Base-by-base conservation (phyloP, 2,329 filamentous ascomycete genomes). In the Esteya vermicola region DNA sequence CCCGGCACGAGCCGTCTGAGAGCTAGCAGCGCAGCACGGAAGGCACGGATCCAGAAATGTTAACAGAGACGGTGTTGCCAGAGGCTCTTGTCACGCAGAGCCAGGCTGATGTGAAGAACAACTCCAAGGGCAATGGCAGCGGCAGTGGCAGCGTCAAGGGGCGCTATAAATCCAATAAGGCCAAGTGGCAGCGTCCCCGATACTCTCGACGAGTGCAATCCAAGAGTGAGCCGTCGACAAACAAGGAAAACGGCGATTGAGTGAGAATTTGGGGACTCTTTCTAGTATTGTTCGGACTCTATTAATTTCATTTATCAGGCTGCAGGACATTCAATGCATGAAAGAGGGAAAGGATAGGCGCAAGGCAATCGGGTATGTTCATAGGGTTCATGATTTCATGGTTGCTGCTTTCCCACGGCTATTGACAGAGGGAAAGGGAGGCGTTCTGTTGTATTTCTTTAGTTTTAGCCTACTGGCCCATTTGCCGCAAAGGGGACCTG, bases 141-240 rank as follows among this genome's bases (percentile, higher is more conserved):
- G 27, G 9, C 6, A 25, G 10, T 6, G 36, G 36, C n/a, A 47
- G 38, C 32, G 33, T 33, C 12, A 38, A 39, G 20, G 38, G 39
- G 13, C 39, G 40, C 23, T 33, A 38, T 3, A 46, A 39, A 19
- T 26, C 45, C 18, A 45, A 41, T 12, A 46, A 46, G 34, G 26
- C 36, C 16, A 40, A 42, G 40, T 48, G 45, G 40, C 37, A 38
- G 26, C 44, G 40, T 13, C 50, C 54, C 31, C 35, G 47, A 40
- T 66, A 67, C 43, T 65, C 60, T 35, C 57, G 63, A n/a, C 57
- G 64, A 28, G 54, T 62, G 19, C 61, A 68, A 43, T 67, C 64
- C 35, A 67, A 62, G 48, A 69, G 65, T 45, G 65, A 69, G 48
- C 47, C 47, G 9, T 19, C 39, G 12, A 16, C 22, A 12, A 27